Conservation (phyloP, 129 eudicot genomes). For the Mikania micrantha region DNA sequence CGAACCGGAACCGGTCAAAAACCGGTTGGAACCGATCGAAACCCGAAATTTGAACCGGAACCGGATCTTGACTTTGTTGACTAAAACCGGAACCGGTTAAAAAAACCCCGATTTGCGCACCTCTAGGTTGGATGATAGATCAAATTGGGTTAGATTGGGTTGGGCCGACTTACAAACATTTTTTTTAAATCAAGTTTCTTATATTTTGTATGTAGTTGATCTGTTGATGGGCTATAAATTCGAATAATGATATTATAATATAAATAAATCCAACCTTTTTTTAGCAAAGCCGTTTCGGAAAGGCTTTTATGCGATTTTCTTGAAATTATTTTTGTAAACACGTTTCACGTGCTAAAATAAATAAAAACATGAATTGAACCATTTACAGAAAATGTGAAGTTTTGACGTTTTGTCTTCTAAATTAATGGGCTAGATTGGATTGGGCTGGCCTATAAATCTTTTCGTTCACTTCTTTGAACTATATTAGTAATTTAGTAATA, state of each 20-base stretch:
- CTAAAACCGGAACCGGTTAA: too few species aligned
- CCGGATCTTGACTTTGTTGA: too few species aligned
- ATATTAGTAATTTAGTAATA: not conserved
- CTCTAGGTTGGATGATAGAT: too few species aligned
- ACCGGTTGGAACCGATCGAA: too few species aligned
- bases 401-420: not conserved
- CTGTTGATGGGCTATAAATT: not conserved
- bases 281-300: too few species aligned
- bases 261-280: too few species aligned
- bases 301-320: not conserved
- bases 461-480: not conserved
- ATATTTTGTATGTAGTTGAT: not conserved
- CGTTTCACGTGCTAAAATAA: not conserved
- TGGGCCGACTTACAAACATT: not conserved
- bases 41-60: too few species aligned
- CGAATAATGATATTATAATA: too few species aligned
- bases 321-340: not conserved
- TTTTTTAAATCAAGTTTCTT: not conserved
- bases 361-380: not conserved
- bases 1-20: too few species aligned
- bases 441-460: not conserved
- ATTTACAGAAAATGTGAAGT: not conserved
- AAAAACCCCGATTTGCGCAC: too few species aligned
- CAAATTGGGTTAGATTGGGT: not conserved
- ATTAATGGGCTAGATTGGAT: not conserved